Percentiles rank a stretch among this genome's conserved stretches.
These are phyloP conservation scores for Corymbia maculata DNA, from an alignment of 345 rosid genomes.

Conservation along the genomic window DNA sequence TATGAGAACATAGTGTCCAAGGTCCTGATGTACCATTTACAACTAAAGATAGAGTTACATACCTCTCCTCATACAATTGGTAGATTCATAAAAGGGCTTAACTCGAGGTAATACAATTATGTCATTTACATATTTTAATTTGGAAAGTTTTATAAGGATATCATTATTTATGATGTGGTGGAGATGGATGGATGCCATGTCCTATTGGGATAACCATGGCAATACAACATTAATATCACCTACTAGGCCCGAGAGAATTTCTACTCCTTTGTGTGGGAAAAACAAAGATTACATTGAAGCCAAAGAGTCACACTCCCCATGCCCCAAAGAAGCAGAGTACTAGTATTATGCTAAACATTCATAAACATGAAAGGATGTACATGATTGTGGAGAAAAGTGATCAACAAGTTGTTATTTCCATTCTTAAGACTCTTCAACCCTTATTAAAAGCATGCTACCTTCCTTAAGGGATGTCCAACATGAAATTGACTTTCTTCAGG, in stretches of 20 bases:
- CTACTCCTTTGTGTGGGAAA: background rate
- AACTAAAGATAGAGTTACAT: background rate
- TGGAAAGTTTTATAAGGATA: background rate
- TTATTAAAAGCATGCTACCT: background rate
- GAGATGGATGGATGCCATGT: background rate
- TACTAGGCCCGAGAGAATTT: background rate
- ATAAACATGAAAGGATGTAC: background rate
- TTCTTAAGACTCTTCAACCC: background rate
- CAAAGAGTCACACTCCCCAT: background rate
- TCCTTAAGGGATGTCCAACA: background rate
- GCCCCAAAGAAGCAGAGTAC: too few relatives aligned
- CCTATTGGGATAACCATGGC: background rate
- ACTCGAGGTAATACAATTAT: background rate
- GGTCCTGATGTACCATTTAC: background rate
- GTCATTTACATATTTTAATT: background rate
- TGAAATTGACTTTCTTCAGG: background rate
- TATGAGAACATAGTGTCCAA: background rate
- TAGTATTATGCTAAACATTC: too few relatives aligned
- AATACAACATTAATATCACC: background rate
- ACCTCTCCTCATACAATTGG: background rate
- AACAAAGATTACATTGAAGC: background rate
- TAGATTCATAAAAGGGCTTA: background rate
- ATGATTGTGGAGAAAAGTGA: background rate
- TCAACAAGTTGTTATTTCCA: background rate
- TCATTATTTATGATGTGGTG: background rate